phyloP scores from a whole-genome alignment of 148 eudicot species.

The Rhododendron ovatum region DNA sequence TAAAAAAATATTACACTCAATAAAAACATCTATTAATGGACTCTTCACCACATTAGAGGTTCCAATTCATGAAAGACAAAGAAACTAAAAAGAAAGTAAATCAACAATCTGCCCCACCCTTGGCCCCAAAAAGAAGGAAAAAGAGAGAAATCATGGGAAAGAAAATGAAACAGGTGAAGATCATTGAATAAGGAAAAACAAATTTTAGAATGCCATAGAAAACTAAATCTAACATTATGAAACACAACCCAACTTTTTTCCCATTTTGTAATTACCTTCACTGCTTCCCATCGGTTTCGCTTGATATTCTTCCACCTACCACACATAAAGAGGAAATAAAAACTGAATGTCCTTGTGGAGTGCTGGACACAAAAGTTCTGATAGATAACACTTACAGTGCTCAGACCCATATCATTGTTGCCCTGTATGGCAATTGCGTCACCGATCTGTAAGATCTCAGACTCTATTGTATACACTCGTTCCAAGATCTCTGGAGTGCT shows the following conservation, averaged over 20 bases:
- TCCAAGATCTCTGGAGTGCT: conserved; percentile 96
- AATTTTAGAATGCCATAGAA: neutral
- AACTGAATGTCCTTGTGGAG: neutral
- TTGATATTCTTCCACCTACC: conserved; percentile 52
- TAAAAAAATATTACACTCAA: neutral
- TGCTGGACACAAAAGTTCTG: neutral
- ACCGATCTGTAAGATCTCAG: conserved; percentile 85
- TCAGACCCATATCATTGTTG: conserved; percentile 38
- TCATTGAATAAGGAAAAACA: neutral
- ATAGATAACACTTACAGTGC: conserved; percentile 35
- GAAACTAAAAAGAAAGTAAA: neutral
- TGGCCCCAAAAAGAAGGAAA: neutral
- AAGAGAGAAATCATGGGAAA: neutral
- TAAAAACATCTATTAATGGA: neutral
- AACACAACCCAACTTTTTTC: neutral
- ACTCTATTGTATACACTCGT: conserved; percentile 86
- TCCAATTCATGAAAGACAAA: neutral
- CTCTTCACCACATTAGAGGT: neutral
- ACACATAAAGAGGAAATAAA: neutral
- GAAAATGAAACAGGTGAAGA: neutral
- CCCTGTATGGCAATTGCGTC: conserved; percentile 75
- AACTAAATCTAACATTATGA: neutral
- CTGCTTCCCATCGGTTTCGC: conserved; percentile 35
- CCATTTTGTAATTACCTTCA: conserved; percentile 46
- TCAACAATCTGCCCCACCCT: neutral